These are phyloP conservation scores for Ceratocystis variospora DNA, from an alignment of 2,329 filamentous ascomycete species.

Conservation along the genomic window DNA sequence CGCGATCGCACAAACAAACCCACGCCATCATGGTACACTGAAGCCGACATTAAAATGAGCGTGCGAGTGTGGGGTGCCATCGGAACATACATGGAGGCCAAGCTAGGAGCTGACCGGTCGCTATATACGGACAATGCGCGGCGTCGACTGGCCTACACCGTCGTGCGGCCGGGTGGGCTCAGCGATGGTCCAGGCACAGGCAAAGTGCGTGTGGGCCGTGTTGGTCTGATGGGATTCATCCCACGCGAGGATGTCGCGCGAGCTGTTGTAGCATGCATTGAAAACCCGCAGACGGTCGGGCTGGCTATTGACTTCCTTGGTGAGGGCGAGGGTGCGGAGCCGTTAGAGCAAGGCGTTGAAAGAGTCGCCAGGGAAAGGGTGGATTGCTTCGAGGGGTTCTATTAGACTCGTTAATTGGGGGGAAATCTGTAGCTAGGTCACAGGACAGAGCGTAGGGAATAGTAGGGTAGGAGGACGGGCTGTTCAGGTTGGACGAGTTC, in stretches of 20 bases:
- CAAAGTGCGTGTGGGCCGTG: constrained; percentile 31
- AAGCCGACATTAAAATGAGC: constrained; percentile 27
- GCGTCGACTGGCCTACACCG: constrained; percentile 30
- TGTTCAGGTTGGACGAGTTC: not conserved
- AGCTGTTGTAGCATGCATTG: constrained; percentile 30
- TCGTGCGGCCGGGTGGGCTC: constrained; percentile 31
- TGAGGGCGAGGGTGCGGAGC: constrained; percentile 25
- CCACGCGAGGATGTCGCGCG: constrained; percentile 33
- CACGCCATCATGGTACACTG: constrained; percentile 32
- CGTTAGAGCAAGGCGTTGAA: constrained; percentile 29
- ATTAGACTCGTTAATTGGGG: constrained; percentile 12
- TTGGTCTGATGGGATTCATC: constrained; percentile 28
- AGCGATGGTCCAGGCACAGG: constrained; percentile 29
- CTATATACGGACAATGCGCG: constrained; percentile 28
- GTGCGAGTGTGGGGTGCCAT: constrained; percentile 29
- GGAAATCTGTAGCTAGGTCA: not conserved
- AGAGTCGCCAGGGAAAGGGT: constrained; percentile 27
- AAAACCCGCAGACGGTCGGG: constrained; percentile 29
- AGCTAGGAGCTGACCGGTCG: constrained; percentile 30
- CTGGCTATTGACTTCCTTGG: constrained; percentile 33
- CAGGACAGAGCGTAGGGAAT: not conserved
- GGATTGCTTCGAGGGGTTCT: constrained; percentile 25
- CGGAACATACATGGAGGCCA: constrained; percentile 30
- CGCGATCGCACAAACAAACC: constrained; percentile 28
- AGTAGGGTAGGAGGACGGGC: not conserved